These are phyloP conservation scores for Citeromyces hawaiiensis DNA, from an alignment of 1,139 yeast genomes.

Conservation along the genomic window DNA sequence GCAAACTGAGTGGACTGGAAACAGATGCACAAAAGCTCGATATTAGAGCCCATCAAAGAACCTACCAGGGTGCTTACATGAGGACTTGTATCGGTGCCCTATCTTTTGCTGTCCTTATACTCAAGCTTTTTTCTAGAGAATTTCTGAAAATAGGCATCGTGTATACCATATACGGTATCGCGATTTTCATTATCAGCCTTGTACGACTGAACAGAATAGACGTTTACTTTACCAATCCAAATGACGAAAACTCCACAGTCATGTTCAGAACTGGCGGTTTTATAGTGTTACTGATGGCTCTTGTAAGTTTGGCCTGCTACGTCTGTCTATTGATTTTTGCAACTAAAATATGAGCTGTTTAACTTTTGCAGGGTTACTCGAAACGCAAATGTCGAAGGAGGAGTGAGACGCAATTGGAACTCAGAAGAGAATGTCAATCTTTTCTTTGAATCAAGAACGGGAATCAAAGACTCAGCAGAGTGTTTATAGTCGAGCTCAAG, in stretches of 20 bases:
- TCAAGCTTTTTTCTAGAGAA: conserved; percentile 38
- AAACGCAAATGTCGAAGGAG: too few species aligned
- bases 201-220: conserved; percentile 30
- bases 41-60: conserved; percentile 45
- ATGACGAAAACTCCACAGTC: conserved; percentile 1
- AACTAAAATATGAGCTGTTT: conserved; percentile 22
- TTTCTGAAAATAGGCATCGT: conserved; percentile 40
- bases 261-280: conserved; percentile 36
- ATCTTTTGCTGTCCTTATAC: conserved; percentile 22
- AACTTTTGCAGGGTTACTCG: too few species aligned
- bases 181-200: conserved; percentile 34
- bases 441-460: too few species aligned
- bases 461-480: too few species aligned
- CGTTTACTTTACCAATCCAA: conserved; percentile 21
- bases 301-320: conserved; percentile 32
- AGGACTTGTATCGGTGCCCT: conserved; percentile 30
- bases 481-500: too few species aligned
- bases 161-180: conserved; percentile 36
- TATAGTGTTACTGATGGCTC: conserved; percentile 27
- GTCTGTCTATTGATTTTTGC: conserved; percentile 28
- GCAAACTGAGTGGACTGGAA: conserved; percentile 9
- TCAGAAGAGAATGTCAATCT: too few species aligned
- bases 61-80: conserved; percentile 50
- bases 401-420: too few species aligned
- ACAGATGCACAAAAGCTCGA: conserved; percentile 30